Percentiles rank a stretch among this genome's conserved stretches.
Conservation (phyloP, 108 stramenopile genomes). For the Fragilariopsis cylindrus region DNA sequence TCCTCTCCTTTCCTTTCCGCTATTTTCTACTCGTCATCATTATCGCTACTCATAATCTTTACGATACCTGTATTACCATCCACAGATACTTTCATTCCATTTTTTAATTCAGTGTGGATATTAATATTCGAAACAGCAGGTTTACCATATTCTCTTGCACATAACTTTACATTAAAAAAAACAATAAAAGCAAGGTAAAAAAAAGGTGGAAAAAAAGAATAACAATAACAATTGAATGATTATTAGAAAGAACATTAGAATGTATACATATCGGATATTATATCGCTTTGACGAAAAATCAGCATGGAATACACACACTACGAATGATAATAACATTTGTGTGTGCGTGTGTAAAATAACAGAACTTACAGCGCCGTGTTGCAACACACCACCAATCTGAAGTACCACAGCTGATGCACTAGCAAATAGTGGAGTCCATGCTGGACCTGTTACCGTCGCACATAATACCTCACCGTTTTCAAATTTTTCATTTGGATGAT, state of each 20-base stretch:
- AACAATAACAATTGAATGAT: no score
- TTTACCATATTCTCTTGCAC: conserved; percentile 9
- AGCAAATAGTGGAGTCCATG: conserved; percentile 11
- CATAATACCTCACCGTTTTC: background rate
- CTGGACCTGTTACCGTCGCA: background rate
- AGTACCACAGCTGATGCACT: background rate
- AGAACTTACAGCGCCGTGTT: background rate
- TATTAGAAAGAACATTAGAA: no score
- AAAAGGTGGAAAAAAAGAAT: no score
- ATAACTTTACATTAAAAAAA: background rate
- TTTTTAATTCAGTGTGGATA: background rate
- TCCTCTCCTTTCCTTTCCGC: no score
- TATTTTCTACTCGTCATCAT: no score
- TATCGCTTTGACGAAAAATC: no score
- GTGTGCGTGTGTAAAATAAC: no score
- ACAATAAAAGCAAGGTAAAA: no score
- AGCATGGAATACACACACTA: no score
- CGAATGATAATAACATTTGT: no score
- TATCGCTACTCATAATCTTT: background rate
- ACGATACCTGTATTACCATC: background rate
- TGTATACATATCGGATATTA: no score
- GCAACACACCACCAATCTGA: conserved; percentile 1
- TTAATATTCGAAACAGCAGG: conserved; percentile 2
- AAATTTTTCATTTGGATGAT: background rate
- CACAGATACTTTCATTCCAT: conserved; percentile 6